phyloP scores from a whole-genome alignment of 768 basidiomycete genomes.

The Neoboletus magnificus region DNA sequence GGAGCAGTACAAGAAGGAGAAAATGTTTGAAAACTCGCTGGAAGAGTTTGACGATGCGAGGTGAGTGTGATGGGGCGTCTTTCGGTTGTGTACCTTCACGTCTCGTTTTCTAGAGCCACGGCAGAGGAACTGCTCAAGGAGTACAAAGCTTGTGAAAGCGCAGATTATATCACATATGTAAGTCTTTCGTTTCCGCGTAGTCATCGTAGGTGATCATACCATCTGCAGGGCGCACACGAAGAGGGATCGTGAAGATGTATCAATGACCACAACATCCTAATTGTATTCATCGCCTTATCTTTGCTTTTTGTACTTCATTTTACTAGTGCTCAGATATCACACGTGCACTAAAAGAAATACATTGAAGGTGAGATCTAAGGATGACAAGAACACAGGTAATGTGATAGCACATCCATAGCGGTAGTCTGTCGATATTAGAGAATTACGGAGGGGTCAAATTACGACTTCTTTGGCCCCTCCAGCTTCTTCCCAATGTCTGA shows the following conservation, averaged over 20 bases:
- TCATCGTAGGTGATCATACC: neutral
- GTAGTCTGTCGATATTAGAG: conserved; percentile 28
- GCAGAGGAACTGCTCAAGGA: conserved; percentile 88
- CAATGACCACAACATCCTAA: neutral
- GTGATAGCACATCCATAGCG: conserved; percentile 19
- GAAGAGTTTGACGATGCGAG: conserved; percentile 98
- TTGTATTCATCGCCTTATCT: neutral
- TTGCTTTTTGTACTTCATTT: conserved; percentile 3
- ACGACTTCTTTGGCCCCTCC: conserved; percentile 73
- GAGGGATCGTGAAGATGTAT: conserved; percentile 24
- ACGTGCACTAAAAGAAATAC: conserved; percentile 14
- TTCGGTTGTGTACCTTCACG: neutral
- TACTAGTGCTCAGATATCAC: conserved; percentile 1
- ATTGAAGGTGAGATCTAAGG: conserved; percentile 26
- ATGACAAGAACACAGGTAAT: conserved; percentile 9
- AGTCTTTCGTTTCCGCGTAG: conserved; percentile 22
- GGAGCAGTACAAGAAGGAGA: conserved; percentile 97
- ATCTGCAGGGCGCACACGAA: conserved; percentile 33
- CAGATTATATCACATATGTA: conserved; percentile 90
- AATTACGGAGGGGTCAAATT: conserved; percentile 41
- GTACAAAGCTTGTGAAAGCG: conserved; percentile 93
- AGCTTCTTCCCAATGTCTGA: conserved; percentile 83
- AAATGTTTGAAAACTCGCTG: conserved; percentile 88
- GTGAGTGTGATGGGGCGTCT: conserved; percentile 39
- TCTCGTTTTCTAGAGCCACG: conserved; percentile 55